Evolutionary conservation across 1,139 yeast species (phyloP).

Genomic region (Candida sanyaensis): DNA sequence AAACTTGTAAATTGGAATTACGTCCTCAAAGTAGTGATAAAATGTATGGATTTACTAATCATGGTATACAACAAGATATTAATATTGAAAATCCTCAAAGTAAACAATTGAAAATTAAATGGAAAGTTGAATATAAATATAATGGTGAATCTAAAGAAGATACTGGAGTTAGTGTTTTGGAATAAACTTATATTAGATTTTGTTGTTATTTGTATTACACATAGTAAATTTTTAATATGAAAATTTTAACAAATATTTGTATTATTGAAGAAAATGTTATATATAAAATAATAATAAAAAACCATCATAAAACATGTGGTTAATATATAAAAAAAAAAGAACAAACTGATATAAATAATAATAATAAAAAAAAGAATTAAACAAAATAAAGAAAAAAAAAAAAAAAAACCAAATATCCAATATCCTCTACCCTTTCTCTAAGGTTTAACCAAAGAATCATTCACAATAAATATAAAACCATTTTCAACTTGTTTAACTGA

Average conservation of each 20-base stretch:
- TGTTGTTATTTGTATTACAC: background rate
- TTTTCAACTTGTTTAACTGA: slow-evolving; percentile 52
- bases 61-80: slow-evolving; percentile 63
- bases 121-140: slow-evolving; percentile 67
- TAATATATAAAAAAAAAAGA: background rate
- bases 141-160: slow-evolving; percentile 53
- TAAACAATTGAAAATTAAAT: slow-evolving; percentile 68
- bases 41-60: slow-evolving; percentile 50
- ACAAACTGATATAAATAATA: slow-evolving; percentile 6
- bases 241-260: too few species aligned
- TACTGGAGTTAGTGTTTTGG: slow-evolving; percentile 51
- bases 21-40: slow-evolving; percentile 67
- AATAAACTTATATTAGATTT: slow-evolving; percentile 6
- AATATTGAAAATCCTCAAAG: slow-evolving; percentile 54
- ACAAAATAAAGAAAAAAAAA: background rate
- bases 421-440: background rate
- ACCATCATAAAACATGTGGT: background rate
- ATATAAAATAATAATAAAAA: background rate
- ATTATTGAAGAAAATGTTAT: background rate
- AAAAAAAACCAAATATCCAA: background rate
- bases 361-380: background rate
- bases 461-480: slow-evolving; percentile 58
- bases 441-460: slow-evolving; percentile 39
- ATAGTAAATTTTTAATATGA: background rate
- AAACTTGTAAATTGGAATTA: slow-evolving; percentile 62